These are phyloP conservation scores for Kwoniella dejecticola DNA, from an alignment of 768 basidiomycete genomes.

Conservation along the genomic window DNA sequence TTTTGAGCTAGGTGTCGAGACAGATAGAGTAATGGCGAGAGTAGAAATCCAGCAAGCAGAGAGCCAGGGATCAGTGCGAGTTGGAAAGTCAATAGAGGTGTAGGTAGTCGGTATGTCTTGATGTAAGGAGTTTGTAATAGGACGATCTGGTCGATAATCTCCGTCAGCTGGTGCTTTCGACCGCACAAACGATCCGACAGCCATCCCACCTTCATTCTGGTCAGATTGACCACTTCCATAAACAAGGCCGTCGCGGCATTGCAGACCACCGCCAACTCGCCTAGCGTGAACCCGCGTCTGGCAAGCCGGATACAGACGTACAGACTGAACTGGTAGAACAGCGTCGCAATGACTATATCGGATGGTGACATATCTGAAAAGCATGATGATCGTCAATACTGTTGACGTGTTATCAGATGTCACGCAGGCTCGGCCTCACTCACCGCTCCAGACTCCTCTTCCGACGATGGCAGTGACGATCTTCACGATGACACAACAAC, in stretches of 20 bases:
- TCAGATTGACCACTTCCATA: constrained; percentile 83
- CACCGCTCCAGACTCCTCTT: constrained; percentile 50
- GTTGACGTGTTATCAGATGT: background rate
- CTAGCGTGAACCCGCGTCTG: constrained; percentile 91
- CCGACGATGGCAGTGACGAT: constrained; percentile 45
- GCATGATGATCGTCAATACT: background rate
- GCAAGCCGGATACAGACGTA: constrained; percentile 87
- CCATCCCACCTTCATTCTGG: constrained; percentile 70
- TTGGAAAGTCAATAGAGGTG: constrained; percentile 87
- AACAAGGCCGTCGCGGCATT: constrained; percentile 83
- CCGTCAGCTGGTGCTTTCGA: background rate
- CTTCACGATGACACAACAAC: constrained; percentile 47
- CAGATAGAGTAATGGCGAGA: constrained; percentile 89
- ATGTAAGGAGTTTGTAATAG: constrained; percentile 77
- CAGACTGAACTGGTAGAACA: constrained; percentile 88
- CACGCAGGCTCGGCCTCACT: constrained; percentile 13
- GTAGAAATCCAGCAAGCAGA: constrained; percentile 84
- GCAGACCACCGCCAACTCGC: constrained; percentile 85
- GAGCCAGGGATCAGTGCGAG: constrained; percentile 89
- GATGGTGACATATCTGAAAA: constrained; percentile 71
- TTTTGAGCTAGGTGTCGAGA: constrained; percentile 88
- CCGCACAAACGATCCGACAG: background rate
- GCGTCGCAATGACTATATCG: constrained; percentile 70
- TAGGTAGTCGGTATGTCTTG: constrained; percentile 88
- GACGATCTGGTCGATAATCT: constrained; percentile 64